Percentiles rank a stretch among this genome's conserved stretches.
Evolutionary conservation across 176 grass and related monocot species (phyloP).

Genomic region (Guadua angustifolia): DNA sequence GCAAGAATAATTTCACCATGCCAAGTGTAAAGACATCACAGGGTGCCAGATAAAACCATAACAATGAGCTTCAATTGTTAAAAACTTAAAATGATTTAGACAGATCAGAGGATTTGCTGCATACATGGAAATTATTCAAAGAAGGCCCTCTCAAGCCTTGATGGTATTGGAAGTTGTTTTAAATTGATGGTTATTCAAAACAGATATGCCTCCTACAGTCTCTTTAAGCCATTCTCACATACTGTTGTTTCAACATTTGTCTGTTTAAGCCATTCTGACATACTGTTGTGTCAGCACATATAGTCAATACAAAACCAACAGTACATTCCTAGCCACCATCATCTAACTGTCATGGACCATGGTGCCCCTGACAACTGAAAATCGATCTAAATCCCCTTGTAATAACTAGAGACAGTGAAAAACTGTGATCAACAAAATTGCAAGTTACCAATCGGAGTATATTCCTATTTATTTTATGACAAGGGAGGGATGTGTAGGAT

Average conservation of each 20-base stretch:
- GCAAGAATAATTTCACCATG: neutral
- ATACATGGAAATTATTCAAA: neutral
- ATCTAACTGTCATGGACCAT: neutral
- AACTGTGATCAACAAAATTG: neutral
- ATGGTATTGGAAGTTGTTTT: neutral
- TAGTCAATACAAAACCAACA: neutral
- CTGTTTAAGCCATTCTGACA: neutral
- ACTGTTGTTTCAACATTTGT: conserved; percentile 4
- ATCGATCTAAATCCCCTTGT: neutral
- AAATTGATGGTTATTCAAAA: conserved; percentile 7
- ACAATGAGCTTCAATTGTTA: neutral
- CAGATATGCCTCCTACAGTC: neutral
- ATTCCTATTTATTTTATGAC: too few relatives aligned
- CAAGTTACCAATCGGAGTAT: neutral
- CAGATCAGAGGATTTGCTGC: conserved; percentile 8
- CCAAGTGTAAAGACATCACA: conserved; percentile 11
- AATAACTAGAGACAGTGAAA: neutral
- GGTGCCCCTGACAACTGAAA: neutral
- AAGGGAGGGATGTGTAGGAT: too few relatives aligned
- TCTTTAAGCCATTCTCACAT: neutral
- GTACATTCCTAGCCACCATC: neutral
- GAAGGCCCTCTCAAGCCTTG: neutral
- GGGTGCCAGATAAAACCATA: conserved; percentile 5
- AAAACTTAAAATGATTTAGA: conserved; percentile 1
- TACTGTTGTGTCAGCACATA: neutral